These are phyloP conservation scores for Murraya paniculata DNA, from an alignment of 345 rosid genomes.

Conservation along the genomic window DNA sequence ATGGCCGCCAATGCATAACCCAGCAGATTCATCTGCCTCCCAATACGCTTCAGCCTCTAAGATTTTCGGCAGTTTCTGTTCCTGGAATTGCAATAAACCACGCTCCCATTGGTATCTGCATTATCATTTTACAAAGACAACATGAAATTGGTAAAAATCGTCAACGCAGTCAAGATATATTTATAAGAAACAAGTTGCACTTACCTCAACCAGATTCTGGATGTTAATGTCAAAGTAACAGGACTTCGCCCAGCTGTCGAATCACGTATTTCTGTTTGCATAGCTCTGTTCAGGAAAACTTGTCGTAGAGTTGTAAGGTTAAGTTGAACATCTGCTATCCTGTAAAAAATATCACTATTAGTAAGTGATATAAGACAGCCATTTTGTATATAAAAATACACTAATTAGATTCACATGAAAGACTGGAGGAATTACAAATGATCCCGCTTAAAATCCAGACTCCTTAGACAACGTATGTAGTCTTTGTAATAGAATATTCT, in stretches of 20 bases:
- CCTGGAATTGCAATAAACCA: constrained; percentile 73
- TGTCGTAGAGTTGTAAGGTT: constrained; percentile 87
- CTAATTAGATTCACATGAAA: too few relatives aligned
- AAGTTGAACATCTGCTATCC: constrained; percentile 82
- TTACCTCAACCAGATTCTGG: constrained; percentile 45
- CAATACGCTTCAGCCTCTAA: constrained; percentile 75
- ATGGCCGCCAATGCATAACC: constrained; percentile 65
- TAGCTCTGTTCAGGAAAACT: constrained; percentile 61
- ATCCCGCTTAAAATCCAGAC: too few relatives aligned
- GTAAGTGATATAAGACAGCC: too few relatives aligned
- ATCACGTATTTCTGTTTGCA: constrained; percentile 59
- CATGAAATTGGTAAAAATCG: not conserved
- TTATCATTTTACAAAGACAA: not conserved
- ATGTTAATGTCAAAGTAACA: constrained; percentile 62
- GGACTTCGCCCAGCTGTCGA: constrained; percentile 52
- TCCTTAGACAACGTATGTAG: too few relatives aligned
- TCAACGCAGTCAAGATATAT: not conserved
- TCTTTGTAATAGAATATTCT: too few relatives aligned
- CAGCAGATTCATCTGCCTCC: constrained; percentile 73
- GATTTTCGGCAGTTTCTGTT: constrained; percentile 55
- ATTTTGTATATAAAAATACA: too few relatives aligned
- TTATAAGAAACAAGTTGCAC: constrained; percentile 33
- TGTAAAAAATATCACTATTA: not conserved
- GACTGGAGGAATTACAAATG: too few relatives aligned
- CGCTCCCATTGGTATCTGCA: constrained; percentile 83